A percentile compares a stretch with the other conserved stretches of the same genome.
Evolutionary conservation across 805 yeast species (phyloP).

Genomic region (Suhomyces sp.): DNA sequence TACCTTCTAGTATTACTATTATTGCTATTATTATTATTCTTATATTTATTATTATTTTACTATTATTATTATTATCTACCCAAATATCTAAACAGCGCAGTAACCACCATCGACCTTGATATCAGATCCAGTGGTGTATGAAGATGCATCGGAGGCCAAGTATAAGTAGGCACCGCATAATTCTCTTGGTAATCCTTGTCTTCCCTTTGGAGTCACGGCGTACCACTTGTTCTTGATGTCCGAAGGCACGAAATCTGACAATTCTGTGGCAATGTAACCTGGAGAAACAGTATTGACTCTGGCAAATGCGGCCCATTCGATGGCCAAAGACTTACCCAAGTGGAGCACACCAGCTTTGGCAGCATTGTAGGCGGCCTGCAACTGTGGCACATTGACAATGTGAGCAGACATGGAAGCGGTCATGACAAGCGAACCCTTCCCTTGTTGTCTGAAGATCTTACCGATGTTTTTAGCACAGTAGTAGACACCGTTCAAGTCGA

Average conservation of each 20-base stretch:
- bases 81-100: conserved; percentile 41
- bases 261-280: conserved; percentile 79
- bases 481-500: conserved; percentile 79
- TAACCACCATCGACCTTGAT: conserved; percentile 80
- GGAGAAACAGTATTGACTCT: conserved; percentile 81
- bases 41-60: conserved; percentile 3
- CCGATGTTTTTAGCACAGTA: conserved; percentile 79
- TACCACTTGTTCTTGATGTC: conserved; percentile 40
- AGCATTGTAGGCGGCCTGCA: conserved; percentile 83
- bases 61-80: too few species aligned
- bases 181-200: conserved; percentile 73
- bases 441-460: conserved; percentile 66
- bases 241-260: conserved; percentile 41
- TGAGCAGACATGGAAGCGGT: conserved; percentile 91
- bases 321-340: conserved; percentile 72
- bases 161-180: conserved; percentile 77
- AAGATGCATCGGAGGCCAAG: conserved; percentile 77
- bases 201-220: conserved; percentile 62
- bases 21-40: neutral
- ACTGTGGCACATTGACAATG: conserved; percentile 82
- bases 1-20: too few species aligned
- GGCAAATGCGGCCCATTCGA: conserved; percentile 86
- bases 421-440: conserved; percentile 73
- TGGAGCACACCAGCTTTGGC: conserved; percentile 84
- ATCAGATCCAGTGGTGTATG: conserved; percentile 79